These are phyloP conservation scores for Phytophthora europaea DNA, from an alignment of 352 stramenopile genomes.

Conservation along the genomic window DNA sequence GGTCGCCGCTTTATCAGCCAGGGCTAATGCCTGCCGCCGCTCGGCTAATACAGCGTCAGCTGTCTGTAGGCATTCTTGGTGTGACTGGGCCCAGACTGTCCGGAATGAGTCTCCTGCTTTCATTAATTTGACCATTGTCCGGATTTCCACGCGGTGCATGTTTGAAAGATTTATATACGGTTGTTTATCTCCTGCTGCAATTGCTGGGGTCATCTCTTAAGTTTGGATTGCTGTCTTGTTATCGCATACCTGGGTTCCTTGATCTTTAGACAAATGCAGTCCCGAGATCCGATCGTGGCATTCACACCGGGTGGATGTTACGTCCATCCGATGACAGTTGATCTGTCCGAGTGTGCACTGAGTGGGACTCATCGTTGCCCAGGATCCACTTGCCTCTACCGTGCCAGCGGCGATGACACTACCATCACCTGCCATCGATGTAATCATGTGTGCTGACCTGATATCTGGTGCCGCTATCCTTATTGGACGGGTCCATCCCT, in stretches of 20 bases:
- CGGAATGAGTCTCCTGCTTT: not conserved
- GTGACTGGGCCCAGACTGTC: not conserved
- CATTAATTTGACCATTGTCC: not conserved
- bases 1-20: not conserved
- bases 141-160: not conserved
- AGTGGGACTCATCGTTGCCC: not conserved
- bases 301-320: not conserved
- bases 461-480: not conserved
- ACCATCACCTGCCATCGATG: not conserved
- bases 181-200: not conserved
- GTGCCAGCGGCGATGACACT: not conserved
- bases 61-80: not conserved
- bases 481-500: not conserved
- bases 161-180: not conserved
- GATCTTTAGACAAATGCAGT: not conserved
- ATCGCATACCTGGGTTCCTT: not conserved
- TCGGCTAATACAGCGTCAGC: not conserved
- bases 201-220: not conserved
- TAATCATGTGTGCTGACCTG: not conserved
- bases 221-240: not conserved
- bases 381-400: not conserved
- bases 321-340: not conserved
- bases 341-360: not conserved
- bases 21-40: not conserved
- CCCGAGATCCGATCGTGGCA: not conserved